These are phyloP conservation scores for Hanseniaspora clermontiae DNA, from an alignment of 805 yeast species.

Conservation along the genomic window DNA sequence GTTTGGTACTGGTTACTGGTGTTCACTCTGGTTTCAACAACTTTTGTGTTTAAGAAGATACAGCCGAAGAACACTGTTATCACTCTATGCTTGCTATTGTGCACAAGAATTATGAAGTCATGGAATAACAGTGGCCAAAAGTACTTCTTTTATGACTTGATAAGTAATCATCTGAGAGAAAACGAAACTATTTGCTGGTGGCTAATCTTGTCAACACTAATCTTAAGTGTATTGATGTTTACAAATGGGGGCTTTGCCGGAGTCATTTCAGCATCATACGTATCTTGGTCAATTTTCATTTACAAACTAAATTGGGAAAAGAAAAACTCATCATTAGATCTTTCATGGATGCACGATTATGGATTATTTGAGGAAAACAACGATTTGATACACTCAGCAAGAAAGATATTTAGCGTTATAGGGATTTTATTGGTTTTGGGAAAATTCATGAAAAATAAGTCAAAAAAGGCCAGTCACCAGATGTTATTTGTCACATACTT, in stretches of 20 bases:
- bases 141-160: constrained; percentile 34
- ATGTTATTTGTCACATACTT: constrained; percentile 27
- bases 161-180: constrained; percentile 1
- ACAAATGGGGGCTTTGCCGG: background rate
- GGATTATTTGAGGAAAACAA: background rate
- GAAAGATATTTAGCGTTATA: background rate
- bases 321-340: constrained; percentile 27
- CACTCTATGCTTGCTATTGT: constrained; percentile 16
- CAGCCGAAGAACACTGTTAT: background rate
- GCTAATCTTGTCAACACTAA: constrained; percentile 31
- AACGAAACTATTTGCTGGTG: constrained; percentile 34
- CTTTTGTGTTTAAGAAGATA: constrained; percentile 14
- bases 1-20: constrained; percentile 73
- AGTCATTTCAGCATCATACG: background rate
- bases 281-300: constrained; percentile 29
- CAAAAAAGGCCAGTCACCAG: background rate
- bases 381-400: background rate
- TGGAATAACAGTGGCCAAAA: constrained; percentile 93
- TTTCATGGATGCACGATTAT: background rate
- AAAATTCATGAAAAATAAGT: background rate
- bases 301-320: constrained; percentile 45
- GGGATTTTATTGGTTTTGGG: background rate
- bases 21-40: constrained; percentile 16
- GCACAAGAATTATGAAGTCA: constrained; percentile 52
- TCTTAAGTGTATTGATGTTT: background rate